Evolutionary conservation across 352 stramenopile species (phyloP).

Genomic region (Phytophthora cryptogea): DNA sequence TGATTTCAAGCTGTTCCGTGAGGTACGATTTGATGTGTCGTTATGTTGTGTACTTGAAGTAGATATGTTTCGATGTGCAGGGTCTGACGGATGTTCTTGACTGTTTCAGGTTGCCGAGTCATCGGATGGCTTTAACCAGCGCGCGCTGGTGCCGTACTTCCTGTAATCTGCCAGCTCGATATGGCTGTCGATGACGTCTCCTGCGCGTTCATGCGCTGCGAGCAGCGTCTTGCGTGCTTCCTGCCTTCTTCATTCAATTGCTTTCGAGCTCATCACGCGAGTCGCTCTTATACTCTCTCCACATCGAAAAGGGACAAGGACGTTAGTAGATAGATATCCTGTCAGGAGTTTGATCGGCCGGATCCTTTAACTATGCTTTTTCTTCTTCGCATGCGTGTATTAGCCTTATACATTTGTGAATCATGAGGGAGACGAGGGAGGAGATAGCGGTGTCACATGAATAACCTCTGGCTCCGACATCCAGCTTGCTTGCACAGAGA

Average conservation of each 20-base stretch:
- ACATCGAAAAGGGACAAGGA: constrained; percentile 49
- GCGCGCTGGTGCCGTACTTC: constrained; percentile 86
- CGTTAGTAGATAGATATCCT: constrained; percentile 47
- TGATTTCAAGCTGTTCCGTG: constrained; percentile 89
- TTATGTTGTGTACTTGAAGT: constrained; percentile 10
- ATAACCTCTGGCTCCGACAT: constrained; percentile 62
- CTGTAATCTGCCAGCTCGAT: constrained; percentile 56
- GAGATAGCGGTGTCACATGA: constrained; percentile 46
- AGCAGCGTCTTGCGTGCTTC: constrained; percentile 20
- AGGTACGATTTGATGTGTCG: constrained; percentile 49
- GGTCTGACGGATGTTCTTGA: constrained; percentile 11
- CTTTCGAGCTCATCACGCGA: constrained; percentile 25
- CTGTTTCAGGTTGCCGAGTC: constrained; percentile 76
- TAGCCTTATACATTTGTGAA: constrained; percentile 13
- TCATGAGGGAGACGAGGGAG: neutral
- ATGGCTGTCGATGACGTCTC: constrained; percentile 18
- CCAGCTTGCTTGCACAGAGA: constrained; percentile 59
- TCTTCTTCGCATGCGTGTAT: constrained; percentile 11
- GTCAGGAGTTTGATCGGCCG: constrained; percentile 36
- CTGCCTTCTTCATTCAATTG: constrained; percentile 34
- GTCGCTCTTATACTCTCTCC: constrained; percentile 38
- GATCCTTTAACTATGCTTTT: constrained; percentile 43
- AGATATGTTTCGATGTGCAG: constrained; percentile 19
- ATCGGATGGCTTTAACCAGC: constrained; percentile 76
- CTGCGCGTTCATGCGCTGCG: constrained; percentile 6